These are phyloP conservation scores for Closterium sp. DNA, from an alignment of 139 green algal genomes.

Conservation along the genomic window DNA sequence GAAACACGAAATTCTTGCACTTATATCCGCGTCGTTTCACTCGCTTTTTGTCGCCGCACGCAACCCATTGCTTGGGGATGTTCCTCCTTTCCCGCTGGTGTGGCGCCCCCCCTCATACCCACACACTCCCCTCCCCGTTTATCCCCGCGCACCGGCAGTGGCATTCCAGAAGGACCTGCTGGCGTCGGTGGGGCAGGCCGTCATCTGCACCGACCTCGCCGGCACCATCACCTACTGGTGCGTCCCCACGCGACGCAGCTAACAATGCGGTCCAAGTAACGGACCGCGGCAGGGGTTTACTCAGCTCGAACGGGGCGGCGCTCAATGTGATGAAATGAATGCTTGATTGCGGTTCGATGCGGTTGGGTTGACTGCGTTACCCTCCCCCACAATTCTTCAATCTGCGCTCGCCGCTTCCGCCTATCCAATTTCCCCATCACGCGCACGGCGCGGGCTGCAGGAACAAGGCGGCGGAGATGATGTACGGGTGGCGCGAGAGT, in stretches of 20 bases:
- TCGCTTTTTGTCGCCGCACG: neutral
- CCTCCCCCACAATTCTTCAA: neutral
- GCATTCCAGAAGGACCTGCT: slow-evolving; percentile 34
- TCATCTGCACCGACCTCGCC: slow-evolving; percentile 36
- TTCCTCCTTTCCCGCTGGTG: neutral
- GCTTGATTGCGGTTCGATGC: neutral
- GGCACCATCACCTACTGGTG: slow-evolving; percentile 38
- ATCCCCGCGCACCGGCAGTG: neutral
- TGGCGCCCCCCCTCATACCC: neutral
- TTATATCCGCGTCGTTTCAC: neutral
- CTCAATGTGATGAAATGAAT: neutral
- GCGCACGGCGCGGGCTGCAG: neutral
- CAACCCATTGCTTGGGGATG: neutral
- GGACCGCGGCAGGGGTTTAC: neutral
- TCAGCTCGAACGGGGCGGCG: neutral
- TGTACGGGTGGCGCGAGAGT: slow-evolving; percentile 20
- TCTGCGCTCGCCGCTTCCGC: neutral
- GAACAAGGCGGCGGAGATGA: slow-evolving; percentile 10
- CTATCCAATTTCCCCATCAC: neutral
- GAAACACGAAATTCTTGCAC: too few relatives aligned
- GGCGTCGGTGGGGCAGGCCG: slow-evolving; percentile 20
- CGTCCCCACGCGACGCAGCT: neutral
- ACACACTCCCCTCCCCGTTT: neutral
- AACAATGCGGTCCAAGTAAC: neutral
- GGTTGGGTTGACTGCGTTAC: neutral